These are phyloP conservation scores for Metschnikowia dekortorum DNA, from an alignment of 805 yeast genomes.

Conservation along the genomic window DNA sequence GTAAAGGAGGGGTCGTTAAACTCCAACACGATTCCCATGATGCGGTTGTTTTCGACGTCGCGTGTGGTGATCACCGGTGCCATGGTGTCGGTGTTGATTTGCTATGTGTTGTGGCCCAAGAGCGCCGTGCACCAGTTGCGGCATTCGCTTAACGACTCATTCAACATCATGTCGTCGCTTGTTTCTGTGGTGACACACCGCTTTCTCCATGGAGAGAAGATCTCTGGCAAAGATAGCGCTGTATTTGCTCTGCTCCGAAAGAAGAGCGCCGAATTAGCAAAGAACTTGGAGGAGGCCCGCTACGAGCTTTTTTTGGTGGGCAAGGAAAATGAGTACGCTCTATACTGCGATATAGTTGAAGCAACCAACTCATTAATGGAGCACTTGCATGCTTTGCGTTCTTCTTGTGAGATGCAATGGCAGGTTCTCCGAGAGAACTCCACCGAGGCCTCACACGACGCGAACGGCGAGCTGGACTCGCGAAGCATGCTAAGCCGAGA, in stretches of 20 bases:
- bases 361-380: slow-evolving; percentile 49
- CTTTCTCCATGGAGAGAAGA: slow-evolving; percentile 46
- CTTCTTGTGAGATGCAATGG: slow-evolving; percentile 67
- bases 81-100: slow-evolving; percentile 50
- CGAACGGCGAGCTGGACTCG: slow-evolving; percentile 12
- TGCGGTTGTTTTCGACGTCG: slow-evolving; percentile 50
- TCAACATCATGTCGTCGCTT: slow-evolving; percentile 48
- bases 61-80: slow-evolving; percentile 60
- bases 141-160: slow-evolving; percentile 44
- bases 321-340: slow-evolving; percentile 47
- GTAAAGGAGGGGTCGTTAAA: slow-evolving; percentile 70
- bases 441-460: background rate
- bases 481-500: slow-evolving; percentile 24
- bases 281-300: slow-evolving; percentile 51
- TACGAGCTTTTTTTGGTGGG: slow-evolving; percentile 58
- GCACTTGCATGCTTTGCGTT: slow-evolving; percentile 62
- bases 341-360: slow-evolving; percentile 44
- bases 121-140: slow-evolving; percentile 49
- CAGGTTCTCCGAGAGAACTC: slow-evolving; percentile 38
- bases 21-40: slow-evolving; percentile 52
- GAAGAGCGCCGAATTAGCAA: slow-evolving; percentile 36
- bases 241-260: slow-evolving; percentile 36
- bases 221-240: slow-evolving; percentile 36
- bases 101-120: slow-evolving; percentile 63
- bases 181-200: slow-evolving; percentile 43